phyloP scores from a whole-genome alignment of 768 basidiomycete species.

The Pulveroboletus sp. region DNA sequence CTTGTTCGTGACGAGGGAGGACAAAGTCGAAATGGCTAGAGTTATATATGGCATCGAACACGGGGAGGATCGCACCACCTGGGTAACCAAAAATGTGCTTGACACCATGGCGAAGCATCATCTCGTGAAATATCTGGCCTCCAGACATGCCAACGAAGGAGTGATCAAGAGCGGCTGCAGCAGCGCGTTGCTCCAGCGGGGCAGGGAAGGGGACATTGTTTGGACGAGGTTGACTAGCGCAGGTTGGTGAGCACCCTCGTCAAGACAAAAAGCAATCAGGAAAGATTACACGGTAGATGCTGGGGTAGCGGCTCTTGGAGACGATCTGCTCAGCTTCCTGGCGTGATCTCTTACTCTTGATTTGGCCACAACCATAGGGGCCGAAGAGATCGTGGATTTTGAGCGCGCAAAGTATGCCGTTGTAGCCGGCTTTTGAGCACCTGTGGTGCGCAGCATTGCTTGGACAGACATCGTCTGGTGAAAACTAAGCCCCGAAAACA shows the following conservation, averaged over 20 bases:
- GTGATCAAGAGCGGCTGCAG: slow-evolving; percentile 59
- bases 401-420: slow-evolving; percentile 40
- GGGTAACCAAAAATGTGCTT: slow-evolving; percentile 98
- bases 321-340: slow-evolving; percentile 68
- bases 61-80: slow-evolving; percentile 95
- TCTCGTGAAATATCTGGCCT: slow-evolving; percentile 98
- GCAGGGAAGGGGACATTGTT: slow-evolving; percentile 36
- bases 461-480: slow-evolving; percentile 40
- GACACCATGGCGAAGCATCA: slow-evolving; percentile 96
- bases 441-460: slow-evolving; percentile 40
- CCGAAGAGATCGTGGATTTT: slow-evolving; percentile 46
- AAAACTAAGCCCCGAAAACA: slow-evolving; percentile 5
- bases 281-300: slow-evolving; percentile 56
- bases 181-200: slow-evolving; percentile 36
- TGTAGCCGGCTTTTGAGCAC: slow-evolving; percentile 36
- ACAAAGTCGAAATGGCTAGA: slow-evolving; percentile 93
- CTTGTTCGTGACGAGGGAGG: slow-evolving; percentile 95
- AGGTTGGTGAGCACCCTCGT: slow-evolving; percentile 39
- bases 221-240: slow-evolving; percentile 47
- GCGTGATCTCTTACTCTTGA: slow-evolving; percentile 76
- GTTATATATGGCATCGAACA: slow-evolving; percentile 99
- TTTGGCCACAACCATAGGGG: slow-evolving; percentile 74
- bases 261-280: background rate
- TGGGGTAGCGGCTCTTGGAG: slow-evolving; percentile 54
- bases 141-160: slow-evolving; percentile 93